A percentile compares a stretch with the other conserved stretches of the same genome.
Conservation (phyloP, 208 protist species). For the Leishmania turanica region DNA sequence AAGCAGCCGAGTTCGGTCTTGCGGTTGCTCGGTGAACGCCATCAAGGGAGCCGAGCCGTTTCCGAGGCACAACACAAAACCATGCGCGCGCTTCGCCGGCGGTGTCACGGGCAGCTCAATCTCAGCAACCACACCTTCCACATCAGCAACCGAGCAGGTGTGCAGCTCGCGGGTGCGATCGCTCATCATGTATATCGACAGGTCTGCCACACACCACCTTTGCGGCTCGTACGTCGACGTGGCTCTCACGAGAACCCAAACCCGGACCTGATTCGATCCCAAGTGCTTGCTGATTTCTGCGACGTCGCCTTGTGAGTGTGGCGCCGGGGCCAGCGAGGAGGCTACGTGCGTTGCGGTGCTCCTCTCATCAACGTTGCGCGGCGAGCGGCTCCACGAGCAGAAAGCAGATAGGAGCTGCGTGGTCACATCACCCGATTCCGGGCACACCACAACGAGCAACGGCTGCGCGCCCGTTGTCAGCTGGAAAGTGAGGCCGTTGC, state of each 20-base stretch:
- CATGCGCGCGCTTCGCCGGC: constrained; percentile 5
- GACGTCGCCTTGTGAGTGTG: background rate
- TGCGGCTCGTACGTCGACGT: constrained; percentile 14
- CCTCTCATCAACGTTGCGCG: background rate
- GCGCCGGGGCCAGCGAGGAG: background rate
- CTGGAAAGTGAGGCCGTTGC: constrained; percentile 53
- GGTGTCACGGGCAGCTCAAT: constrained; percentile 26
- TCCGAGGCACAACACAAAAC: constrained; percentile 19
- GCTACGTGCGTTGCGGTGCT: background rate
- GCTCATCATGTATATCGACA: constrained; percentile 7
- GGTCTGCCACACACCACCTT: constrained; percentile 14
- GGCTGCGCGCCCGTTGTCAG: constrained; percentile 38
- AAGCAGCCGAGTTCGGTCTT: constrained; percentile 16
- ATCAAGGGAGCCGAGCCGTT: constrained; percentile 8
- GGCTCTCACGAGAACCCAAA: constrained; percentile 4
- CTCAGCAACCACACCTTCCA: constrained; percentile 5
- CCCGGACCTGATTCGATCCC: background rate
- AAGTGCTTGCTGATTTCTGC: background rate
- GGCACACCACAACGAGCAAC: constrained; percentile 53
- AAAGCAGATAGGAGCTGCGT: constrained; percentile 38
- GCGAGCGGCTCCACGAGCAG: constrained; percentile 23
- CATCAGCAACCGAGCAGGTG: constrained; percentile 8
- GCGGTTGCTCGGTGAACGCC: constrained; percentile 16
- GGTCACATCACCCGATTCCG: constrained; percentile 31
- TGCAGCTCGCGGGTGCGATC: background rate